phyloP scores from a whole-genome alignment of 2,329 filamentous ascomycete species.

The Ophiostoma sp. region DNA sequence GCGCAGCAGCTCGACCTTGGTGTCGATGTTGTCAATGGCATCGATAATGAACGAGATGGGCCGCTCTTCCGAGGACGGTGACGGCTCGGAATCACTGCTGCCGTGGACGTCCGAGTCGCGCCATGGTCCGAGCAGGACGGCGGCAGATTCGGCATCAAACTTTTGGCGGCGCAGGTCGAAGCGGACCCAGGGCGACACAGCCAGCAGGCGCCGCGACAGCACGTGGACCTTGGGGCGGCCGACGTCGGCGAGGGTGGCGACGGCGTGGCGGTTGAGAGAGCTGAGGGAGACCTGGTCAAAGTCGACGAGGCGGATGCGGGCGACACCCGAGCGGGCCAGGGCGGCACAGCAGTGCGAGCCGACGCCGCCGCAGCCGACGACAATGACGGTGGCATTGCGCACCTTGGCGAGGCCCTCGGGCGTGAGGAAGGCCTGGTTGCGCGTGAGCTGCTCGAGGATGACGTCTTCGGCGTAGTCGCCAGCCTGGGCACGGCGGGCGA shows the following conservation, averaged over 20 bases:
- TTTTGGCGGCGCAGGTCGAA: conserved; percentile 85
- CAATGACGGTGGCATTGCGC: conserved; percentile 73
- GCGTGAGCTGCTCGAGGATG: conserved; percentile 87
- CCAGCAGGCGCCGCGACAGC: conserved; percentile 71
- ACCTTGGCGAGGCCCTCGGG: conserved; percentile 75
- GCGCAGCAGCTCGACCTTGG: conserved; percentile 83
- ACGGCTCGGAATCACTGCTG: too few species aligned
- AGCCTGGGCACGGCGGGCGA: conserved; percentile 55
- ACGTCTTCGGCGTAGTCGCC: conserved; percentile 70
- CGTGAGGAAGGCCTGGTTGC: conserved; percentile 85
- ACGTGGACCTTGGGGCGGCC: conserved; percentile 88
- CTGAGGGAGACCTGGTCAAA: conserved; percentile 97
- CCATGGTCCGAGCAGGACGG: conserved; percentile 63
- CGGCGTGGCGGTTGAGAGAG: conserved; percentile 90
- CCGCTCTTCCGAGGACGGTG: background rate
- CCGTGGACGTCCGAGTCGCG: conserved; percentile 44
- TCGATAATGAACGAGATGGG: conserved; percentile 84
- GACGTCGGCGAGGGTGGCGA: conserved; percentile 90
- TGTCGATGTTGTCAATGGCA: conserved; percentile 97
- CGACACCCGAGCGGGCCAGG: conserved; percentile 81
- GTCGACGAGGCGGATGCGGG: conserved; percentile 82
- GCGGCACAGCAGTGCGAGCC: conserved; percentile 87
- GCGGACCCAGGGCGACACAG: conserved; percentile 84
- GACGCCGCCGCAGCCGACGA: conserved; percentile 91
- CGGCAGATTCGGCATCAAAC: conserved; percentile 64